Percentiles rank a stretch among this genome's conserved stretches.
phyloP scores from a whole-genome alignment of 495 filamentous ascomycete species.

The Chlorociboria aeruginascens region DNA sequence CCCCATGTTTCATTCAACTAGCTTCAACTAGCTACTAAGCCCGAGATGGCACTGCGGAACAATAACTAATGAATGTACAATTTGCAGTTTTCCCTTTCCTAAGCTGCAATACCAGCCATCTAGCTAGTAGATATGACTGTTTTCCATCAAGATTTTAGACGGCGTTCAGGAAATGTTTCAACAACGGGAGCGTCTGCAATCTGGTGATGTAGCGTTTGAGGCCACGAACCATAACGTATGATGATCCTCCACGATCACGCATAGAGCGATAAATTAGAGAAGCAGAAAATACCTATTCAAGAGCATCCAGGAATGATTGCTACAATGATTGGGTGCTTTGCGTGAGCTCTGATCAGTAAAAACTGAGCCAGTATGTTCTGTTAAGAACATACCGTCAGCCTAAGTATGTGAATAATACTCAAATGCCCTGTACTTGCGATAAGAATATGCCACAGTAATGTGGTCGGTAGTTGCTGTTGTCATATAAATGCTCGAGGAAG shows the following conservation, averaged over 20 bases:
- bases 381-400: too few relatives aligned
- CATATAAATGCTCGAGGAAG: not conserved
- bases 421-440: too few relatives aligned
- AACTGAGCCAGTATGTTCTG: not conserved
- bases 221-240: constrained; percentile 15
- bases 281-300: constrained; percentile 1
- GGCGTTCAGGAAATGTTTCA: constrained; percentile 24
- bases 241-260: constrained; percentile 27
- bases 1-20: not conserved
- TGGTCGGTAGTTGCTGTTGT: not conserved
- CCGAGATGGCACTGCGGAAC: not conserved
- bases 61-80: constrained; percentile 7
- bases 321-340: not conserved
- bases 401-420: too few relatives aligned
- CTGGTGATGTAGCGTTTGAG: constrained; percentile 10
- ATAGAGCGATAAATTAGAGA: constrained; percentile 9
- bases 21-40: not conserved
- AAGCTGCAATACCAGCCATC: constrained; percentile 59
- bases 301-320: not conserved
- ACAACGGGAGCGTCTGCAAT: constrained; percentile 22
- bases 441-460: not conserved
- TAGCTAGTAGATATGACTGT: constrained; percentile 16
- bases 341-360: not conserved
- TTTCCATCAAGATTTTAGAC: constrained; percentile 19
- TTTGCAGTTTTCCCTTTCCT: constrained; percentile 63